Percentiles rank a stretch among this genome's conserved stretches.
phyloP scores from a whole-genome alignment of 73 alveolate genomes.

The Tetrahymena elliotti region DNA sequence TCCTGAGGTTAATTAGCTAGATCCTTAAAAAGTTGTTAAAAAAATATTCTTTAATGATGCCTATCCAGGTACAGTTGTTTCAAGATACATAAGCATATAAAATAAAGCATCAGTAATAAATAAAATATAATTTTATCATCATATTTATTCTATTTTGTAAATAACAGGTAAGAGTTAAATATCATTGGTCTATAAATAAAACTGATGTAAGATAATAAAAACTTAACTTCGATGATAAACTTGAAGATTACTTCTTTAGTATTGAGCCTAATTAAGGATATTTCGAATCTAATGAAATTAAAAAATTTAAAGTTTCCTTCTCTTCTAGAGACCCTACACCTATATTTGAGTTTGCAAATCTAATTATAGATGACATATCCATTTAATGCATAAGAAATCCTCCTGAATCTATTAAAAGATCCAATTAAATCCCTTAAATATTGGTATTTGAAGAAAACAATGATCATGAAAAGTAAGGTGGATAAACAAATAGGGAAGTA shows the following conservation, averaged over 20 bases:
- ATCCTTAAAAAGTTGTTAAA: conserved; percentile 55
- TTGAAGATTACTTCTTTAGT: conserved; percentile 70
- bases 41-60: conserved; percentile 83
- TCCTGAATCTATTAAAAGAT: conserved; percentile 19
- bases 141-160: too few species aligned
- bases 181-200: conserved; percentile 89
- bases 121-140: not conserved
- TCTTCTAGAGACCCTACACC: conserved; percentile 16
- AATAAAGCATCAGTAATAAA: conserved; percentile 67
- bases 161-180: conserved; percentile 52
- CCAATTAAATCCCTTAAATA: not conserved
- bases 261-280: conserved; percentile 86
- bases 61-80: conserved; percentile 67
- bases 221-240: conserved; percentile 70
- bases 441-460: not conserved
- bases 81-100: conserved; percentile 62
- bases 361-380: conserved; percentile 70
- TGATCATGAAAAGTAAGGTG: not conserved
- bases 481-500: not conserved
- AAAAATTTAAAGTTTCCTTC: conserved; percentile 72
- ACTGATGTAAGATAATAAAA: conserved; percentile 33
- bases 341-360: conserved; percentile 6
- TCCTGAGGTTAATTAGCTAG: conserved; percentile 59
- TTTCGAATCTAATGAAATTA: conserved; percentile 67
- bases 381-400: conserved; percentile 71